Evolutionary conservation across 2,329 filamentous ascomycete genomes (phyloP), one percentile per base, ranked within the genome.

Genomic region (Beauveria sp.): DNA sequence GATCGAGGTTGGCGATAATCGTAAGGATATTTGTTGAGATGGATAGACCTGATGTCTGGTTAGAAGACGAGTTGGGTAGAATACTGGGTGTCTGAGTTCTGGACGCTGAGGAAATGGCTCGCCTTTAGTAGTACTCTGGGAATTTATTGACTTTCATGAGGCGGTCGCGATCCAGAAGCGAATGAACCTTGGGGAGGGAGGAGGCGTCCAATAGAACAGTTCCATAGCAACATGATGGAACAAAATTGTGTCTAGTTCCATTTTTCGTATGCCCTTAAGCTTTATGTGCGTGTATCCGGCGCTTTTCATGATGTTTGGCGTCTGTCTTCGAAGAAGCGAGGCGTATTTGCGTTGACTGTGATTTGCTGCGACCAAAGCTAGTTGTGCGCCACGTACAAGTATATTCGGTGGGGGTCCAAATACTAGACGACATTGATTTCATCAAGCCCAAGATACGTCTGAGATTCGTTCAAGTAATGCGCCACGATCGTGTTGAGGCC

Each of bases 91-190:
- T 34, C 2, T 5, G 28, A n/a, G 6, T 8, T 10, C 24, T 57
- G 26, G 12, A n/a, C n/a, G n/a, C 8, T 5, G 31, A 34, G 31
- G 54, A 14, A 22, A 34, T 18, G 20, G 31, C 31, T 49, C 20
- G 16, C 22, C 45, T 58, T 56, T 56, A 45, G 20, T 49, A 58
- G 14, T 10, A 3, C 16, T 28, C 10, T 12, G 9, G 9, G 5
- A 22, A 28, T 24, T 12, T 49, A 14, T 48, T 56, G 42, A 48
- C 54, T 58, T 58, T 48, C 34, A 22, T 12, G 28, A 49, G 54
- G 54, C 54, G 28, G 43, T 58, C 20, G 26, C 54, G 28, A 58
- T 48, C 43, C 43, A 58, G 54, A 58, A 38, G 54, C 54, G 54
- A 58, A 28, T 14, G 20, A 20, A 20, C 45, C 5, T n/a, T 46